Evolutionary conservation across 2,329 filamentous ascomycete genomes (phyloP), one percentile per base, ranked within the genome.

Genomic region (Penicillium sp.): DNA sequence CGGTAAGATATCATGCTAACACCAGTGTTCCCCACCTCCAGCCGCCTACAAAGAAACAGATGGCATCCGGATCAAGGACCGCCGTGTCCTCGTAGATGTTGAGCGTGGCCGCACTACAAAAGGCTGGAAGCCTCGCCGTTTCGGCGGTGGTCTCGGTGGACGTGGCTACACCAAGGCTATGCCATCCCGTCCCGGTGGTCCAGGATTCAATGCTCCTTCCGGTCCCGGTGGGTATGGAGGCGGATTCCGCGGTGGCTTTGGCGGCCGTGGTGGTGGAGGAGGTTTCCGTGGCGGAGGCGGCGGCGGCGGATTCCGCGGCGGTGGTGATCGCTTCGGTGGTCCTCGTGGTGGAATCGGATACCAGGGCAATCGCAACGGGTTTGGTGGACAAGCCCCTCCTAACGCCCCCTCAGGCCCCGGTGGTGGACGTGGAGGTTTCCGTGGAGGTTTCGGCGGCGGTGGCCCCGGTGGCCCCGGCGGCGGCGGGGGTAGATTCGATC

Each of bases 91-190:
- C 71, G 92, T 97, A 68, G 94, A 99, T 71, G 93, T 97, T 57
- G 94, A 99, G 77, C 88, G 94, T 69, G 94, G 94, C 63, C 89
- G 94, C 65, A 97, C 94, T 31, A 91, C 97, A 39, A 90, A 90
- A 69, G 91, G 89, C 46, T 99, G 94, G 94, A 89, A 90, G 69
- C 94, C 94, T 58, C 88, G 90, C 64, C 88, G 94, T 60, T 88
- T 96, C 49, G 94, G 93, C 54, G 94, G 94, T 62, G 94, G 94
- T 44, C 84, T 97, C 2, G 94, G 94, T 59, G 93, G 93, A 43
- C 87, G 94, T 67, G 90, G 91, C 61, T 97, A 97, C 75, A 97
- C 93, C 54, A 95, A 93, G 75, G 85, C 87, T 14, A 81, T 86
- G 61, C 84, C 88, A 47, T 81, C 88, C 34, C 86, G 91, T 49